Base-by-base conservation (phyloP, 2,329 filamentous ascomycete genomes). In the Pseudogymnoascus verrucosus region DNA sequence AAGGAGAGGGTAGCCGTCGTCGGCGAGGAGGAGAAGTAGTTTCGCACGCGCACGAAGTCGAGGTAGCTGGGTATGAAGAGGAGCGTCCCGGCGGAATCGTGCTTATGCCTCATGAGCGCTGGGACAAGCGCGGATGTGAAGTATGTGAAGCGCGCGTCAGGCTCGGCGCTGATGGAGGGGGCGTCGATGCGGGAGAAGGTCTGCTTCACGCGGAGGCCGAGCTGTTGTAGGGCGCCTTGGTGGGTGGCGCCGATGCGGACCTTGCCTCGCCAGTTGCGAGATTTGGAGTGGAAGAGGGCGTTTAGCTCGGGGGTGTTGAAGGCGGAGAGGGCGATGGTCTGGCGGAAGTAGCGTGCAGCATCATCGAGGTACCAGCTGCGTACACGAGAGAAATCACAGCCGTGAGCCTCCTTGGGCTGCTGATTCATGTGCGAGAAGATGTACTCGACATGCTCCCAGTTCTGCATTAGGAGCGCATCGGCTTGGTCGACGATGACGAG, bases 361-460 rank as follows among this genome's bases (percentile, higher is more conserved):
- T 88, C 88, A 70, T 98, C 92, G n/a, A 98, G 83, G 73, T 97
- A 98, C 91, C 91, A 98, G 67, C 82, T 86, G 61, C 93, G 84
- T 5, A 98, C 90, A 16, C 95, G 89, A 68, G 89, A 90, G 74
- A 98, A 96, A 78, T 99, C 95, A 71, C 91, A 96, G 68, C 90
- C 93, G 75, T 97, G 93, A 0, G 91, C 85, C 70, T 96, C 90
- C 71, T 89, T 91, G 39, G 95, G 93, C 71, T 96, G 91, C 21
- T 89, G 81, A 74, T 99, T 99, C 66, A 99, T 83, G 74, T 96
- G 91, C 67, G 91, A 87, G 72, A 98, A 93, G 70, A 97, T 89
- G 74, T 90, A 90, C 74, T 96, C 90, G 65, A 97, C 85, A 73
- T 99, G 93, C 71, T 97, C 92, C 93, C 93, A 98, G 74, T 96